phyloP scores from a whole-genome alignment of 1,139 yeast genomes.

The Yamadazyma oceani region DNA sequence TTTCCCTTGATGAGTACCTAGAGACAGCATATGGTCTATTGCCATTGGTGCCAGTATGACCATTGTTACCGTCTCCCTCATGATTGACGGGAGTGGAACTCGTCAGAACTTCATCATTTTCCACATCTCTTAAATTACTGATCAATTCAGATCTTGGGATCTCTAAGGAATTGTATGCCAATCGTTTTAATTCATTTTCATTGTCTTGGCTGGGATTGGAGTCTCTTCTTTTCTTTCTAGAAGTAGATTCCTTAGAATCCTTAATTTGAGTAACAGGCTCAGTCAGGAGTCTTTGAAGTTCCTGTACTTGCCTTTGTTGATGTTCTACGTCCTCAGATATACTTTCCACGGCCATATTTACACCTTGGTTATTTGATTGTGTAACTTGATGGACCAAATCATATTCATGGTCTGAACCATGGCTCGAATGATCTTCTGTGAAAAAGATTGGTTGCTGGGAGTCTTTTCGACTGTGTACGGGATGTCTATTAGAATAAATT shows the following conservation, averaged over 20 bases:
- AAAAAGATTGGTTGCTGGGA: constrained; percentile 10
- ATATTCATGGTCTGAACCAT: constrained; percentile 1
- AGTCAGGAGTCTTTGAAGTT: too few relatives aligned
- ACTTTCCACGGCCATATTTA: too few relatives aligned
- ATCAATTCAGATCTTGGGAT: constrained; percentile 3
- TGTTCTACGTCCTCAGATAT: too few relatives aligned
- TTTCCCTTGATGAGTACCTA: constrained; percentile 43
- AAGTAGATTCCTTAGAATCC: constrained; percentile 2
- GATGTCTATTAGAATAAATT: not conserved
- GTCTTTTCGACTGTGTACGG: constrained; percentile 8
- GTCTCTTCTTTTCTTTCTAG: constrained; percentile 8
- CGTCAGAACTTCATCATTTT: constrained; percentile 2
- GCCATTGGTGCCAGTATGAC: not conserved
- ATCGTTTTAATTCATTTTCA: constrained; percentile 10
- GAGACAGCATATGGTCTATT: not conserved
- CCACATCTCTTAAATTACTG: constrained; percentile 6
- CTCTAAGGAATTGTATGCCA: constrained; percentile 9
- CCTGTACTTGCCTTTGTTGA: too few relatives aligned
- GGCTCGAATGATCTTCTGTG: constrained; percentile 1
- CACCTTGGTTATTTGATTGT: too few relatives aligned
- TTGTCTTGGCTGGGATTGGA: constrained; percentile 5
- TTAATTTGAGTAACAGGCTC: too few relatives aligned
- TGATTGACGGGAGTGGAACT: not conserved
- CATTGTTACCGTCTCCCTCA: not conserved
- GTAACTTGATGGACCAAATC: not conserved